phyloP scores from a whole-genome alignment of 805 yeast genomes.

The Nakazawaea peltata region DNA sequence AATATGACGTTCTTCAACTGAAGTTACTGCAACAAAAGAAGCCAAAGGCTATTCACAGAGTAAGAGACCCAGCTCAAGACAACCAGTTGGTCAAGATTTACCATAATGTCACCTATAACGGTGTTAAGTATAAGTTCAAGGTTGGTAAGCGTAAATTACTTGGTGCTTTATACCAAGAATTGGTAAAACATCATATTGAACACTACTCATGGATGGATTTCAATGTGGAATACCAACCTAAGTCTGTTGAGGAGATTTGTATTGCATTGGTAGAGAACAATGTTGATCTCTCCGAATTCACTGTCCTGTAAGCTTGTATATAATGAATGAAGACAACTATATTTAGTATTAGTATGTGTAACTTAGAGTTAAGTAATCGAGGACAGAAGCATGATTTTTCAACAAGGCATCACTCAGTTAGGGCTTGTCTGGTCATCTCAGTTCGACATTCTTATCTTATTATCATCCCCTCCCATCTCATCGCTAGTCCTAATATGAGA shows the following conservation, averaged over 20 bases:
- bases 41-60: constrained; percentile 26
- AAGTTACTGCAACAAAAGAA: constrained; percentile 31
- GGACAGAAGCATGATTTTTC: too few species aligned
- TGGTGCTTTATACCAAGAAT: constrained; percentile 43
- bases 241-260: constrained; percentile 41
- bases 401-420: too few species aligned
- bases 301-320: constrained; percentile 1
- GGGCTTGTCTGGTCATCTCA: too few species aligned
- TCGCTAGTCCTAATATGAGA: too few species aligned
- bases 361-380: too few species aligned
- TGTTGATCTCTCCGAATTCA: constrained; percentile 24
- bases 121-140: constrained; percentile 37
- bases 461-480: too few species aligned
- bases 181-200: constrained; percentile 31
- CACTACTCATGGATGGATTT: constrained; percentile 40
- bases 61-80: constrained; percentile 22
- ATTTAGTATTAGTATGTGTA: too few species aligned
- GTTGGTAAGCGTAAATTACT: constrained; percentile 63
- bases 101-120: constrained; percentile 34
- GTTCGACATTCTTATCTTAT: too few species aligned
- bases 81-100: constrained; percentile 33
- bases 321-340: too few species aligned
- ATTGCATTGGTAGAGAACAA: constrained; percentile 36
- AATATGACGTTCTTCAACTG: constrained; percentile 53
- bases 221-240: constrained; percentile 32